These are phyloP conservation scores for Marchantia paleacea DNA, from an alignment of 225 moss, liverwort and hornwort genomes.

Conservation along the genomic window DNA sequence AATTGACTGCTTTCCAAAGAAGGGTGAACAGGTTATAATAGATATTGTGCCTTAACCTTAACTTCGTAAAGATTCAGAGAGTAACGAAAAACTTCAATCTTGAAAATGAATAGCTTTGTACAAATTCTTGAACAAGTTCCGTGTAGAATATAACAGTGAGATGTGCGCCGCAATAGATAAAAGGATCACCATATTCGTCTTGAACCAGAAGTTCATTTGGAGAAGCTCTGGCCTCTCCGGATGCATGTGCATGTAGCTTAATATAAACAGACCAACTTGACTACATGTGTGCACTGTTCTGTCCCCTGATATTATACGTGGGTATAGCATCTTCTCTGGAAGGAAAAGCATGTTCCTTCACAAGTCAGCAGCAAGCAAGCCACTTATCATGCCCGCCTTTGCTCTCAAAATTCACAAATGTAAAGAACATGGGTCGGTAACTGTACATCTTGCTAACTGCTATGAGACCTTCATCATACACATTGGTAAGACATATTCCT, in stretches of 20 bases:
- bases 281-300: conserved; percentile 4
- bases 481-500: neutral
- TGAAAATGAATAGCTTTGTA: conserved; percentile 39
- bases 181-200: neutral
- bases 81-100: conserved; percentile 6
- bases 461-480: neutral
- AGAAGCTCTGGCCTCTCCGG: neutral
- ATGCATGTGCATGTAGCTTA: conserved; percentile 3
- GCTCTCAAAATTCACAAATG: conserved; percentile 9
- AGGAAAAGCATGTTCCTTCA: neutral
- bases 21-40: no score
- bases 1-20: no score
- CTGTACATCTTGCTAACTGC: conserved; percentile 24
- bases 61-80: neutral
- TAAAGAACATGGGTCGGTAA: conserved; percentile 7
- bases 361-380: conserved; percentile 6
- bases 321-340: neutral
- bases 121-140: conserved; percentile 19
- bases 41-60: neutral
- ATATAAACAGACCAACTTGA: conserved; percentile 18
- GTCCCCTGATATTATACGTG: conserved; percentile 14
- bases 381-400: conserved; percentile 9
- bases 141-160: neutral
- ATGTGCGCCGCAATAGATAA: neutral
- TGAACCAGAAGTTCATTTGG: neutral